Evolutionary conservation across 257 asterid species (phyloP).

Genomic region (Ocimum tenuiflorum): DNA sequence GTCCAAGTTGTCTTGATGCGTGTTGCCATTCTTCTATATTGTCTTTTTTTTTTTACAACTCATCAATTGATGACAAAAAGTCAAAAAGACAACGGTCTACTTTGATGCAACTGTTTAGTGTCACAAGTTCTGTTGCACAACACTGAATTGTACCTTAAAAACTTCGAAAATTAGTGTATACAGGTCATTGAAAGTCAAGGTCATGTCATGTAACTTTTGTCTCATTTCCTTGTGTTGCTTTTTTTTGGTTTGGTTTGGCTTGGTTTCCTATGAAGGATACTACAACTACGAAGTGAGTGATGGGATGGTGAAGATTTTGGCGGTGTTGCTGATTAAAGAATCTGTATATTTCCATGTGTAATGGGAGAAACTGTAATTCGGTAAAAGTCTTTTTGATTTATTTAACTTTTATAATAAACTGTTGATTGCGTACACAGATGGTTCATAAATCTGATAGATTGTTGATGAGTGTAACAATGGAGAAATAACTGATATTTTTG

Average conservation of each 20-base stretch:
- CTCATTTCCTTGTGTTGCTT: background rate
- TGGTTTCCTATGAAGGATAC: too few species aligned
- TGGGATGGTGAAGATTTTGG: background rate
- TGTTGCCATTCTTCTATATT: slow-evolving; percentile 8
- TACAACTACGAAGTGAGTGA: background rate
- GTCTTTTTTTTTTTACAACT: slow-evolving; percentile 15
- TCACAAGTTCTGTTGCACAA: slow-evolving; percentile 17
- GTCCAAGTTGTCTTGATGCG: slow-evolving; percentile 11
- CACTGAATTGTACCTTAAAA: slow-evolving; percentile 12
- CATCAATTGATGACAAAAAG: slow-evolving; percentile 12
- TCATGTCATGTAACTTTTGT: background rate
- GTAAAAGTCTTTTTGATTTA: too few species aligned
- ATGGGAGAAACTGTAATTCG: too few species aligned
- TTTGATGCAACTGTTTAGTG: background rate
- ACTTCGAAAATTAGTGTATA: slow-evolving; percentile 17
- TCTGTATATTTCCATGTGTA: background rate
- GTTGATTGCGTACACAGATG: too few species aligned
- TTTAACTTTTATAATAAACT: too few species aligned
- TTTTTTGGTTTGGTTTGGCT: background rate
- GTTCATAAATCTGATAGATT: too few species aligned
- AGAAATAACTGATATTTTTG: too few species aligned
- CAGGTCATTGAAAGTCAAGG: slow-evolving; percentile 20
- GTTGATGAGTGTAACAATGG: too few species aligned
- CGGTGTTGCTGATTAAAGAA: background rate
- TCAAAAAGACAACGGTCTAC: background rate